Evolutionary conservation across 2,329 filamentous ascomycete genomes (phyloP), one percentile per base, ranked within the genome.

Genomic region (Cercospora citrullina): DNA sequence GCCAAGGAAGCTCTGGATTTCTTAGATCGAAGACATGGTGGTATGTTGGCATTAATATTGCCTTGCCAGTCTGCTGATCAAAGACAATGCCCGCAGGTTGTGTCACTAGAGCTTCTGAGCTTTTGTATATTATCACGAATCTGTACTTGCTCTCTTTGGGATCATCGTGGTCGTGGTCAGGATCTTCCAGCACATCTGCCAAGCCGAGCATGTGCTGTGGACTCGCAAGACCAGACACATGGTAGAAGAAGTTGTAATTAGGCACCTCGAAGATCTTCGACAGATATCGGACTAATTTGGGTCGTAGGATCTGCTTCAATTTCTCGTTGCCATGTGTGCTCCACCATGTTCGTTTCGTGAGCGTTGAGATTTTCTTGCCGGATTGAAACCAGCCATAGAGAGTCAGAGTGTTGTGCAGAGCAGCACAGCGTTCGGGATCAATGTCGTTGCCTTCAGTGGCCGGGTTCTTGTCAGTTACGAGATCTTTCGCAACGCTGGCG

Each of bases 371-470:
- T 28, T 74, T 75, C 64, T 73, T 75, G 28, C 76, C 76, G 45
- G 74, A 75, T 60, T 72, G 74, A 21, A 77, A 70, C 76, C 76
- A 78, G 63, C 75, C 76, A 66, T 77, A 77, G n/a, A 77, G 71
- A n/a, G 75, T 67, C 21, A 78, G 68, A 10, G 74, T 76, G 67
- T 78, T 78, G 68, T 78, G 76, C 39, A 78, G 66, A 4, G 76
- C 75, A 18, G 76, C 76, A 67, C 76, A 77, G 58, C 76, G 73
- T 18, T 77, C 74, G 14, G 72, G 69, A 63, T 77, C 75, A 14
- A 78, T 65, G 31, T 76, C 74, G 31, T 70, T 68, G 18, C 68
- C 67, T 12, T 67, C 45, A 10, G 57, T 70, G 9, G 73, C 69
- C 12, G 75, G 75, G 28, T 71, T 68, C 31, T 70, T 69, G 4